Evolutionary conservation across 179 eudicot species (phyloP).

Genomic region (Spergularia azorica): DNA sequence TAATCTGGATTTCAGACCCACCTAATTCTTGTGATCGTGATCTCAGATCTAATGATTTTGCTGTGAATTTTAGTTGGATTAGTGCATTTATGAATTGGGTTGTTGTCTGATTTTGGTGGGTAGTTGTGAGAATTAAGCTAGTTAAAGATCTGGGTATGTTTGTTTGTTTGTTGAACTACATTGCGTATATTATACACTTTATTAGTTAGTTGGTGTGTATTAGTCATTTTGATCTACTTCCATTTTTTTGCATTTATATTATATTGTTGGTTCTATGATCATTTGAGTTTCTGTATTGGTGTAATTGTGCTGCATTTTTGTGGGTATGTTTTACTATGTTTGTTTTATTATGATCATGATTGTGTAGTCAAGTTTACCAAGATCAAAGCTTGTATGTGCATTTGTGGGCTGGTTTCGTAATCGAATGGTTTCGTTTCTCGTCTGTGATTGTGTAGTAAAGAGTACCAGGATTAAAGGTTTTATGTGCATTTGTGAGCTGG

Average conservation of each 20-base stretch:
- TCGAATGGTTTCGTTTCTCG: background rate
- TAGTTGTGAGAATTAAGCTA: slow-evolving; percentile 10
- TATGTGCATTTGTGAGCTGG: background rate
- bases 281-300: background rate
- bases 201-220: slow-evolving; percentile 16
- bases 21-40: slow-evolving; percentile 1
- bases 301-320: background rate
- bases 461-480: background rate
- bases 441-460: background rate
- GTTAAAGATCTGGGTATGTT: slow-evolving; percentile 36
- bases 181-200: slow-evolving; percentile 2
- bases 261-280: background rate
- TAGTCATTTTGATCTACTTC: background rate
- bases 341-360: slow-evolving; percentile 11
- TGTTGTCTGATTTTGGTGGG: slow-evolving; percentile 14
- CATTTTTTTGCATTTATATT: background rate
- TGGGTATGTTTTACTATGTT: background rate
- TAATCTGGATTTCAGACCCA: background rate
- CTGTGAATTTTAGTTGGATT: slow-evolving; percentile 4
- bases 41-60: slow-evolving; percentile 9
- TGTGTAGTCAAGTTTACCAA: slow-evolving; percentile 5
- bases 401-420: background rate
- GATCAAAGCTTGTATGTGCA: background rate
- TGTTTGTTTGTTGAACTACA: slow-evolving; percentile 35
- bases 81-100: slow-evolving; percentile 6